Base-by-base conservation (phyloP, 805 yeast species). In the Cephaloascus albidus region DNA sequence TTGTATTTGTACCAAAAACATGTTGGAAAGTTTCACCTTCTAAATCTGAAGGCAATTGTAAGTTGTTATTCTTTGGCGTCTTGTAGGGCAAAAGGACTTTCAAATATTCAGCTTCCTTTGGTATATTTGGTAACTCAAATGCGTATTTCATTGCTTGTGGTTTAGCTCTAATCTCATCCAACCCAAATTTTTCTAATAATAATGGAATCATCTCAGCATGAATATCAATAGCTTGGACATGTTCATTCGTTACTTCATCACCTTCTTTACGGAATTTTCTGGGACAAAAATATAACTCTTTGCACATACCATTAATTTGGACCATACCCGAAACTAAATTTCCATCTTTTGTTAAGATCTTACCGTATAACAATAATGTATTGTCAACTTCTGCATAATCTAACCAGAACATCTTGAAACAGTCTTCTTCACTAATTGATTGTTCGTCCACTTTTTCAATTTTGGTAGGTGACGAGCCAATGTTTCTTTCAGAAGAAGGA, bases 361-460 rank as follows among this genome's bases (percentile, higher is more conserved):
- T 87, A 39, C 98, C 98, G 56, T 84, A 90, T 8, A 93, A 65
- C 16, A 85, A 56, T 37, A 93, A 60, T 0, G 78, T 61, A 47
- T 72, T 72, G 42, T 81, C 85, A 10, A 82, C 76, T 54, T 90
- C 97, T 18, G 83, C 70, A 56, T 79, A 88, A 58, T 93, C 98
- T 23, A 85, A 61, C 97, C 97, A 93, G 57, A 73, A 93, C 80
- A 90, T 78, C 49, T 76, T 74, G 54, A 88, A 72, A 1, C 68
- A 48, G 35, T 71, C 73, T 3, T 66, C 57, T n/a, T 59, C 58
- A 6, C 49, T 55, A 3, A 49, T 45, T 1, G 73, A 54, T 23
- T 55, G 55, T 36, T 45, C 53, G 12, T 44, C 48, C 4, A 33
- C 37, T n/a, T 35, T 26, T 8, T 45, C 49, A n/a, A 52, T 36